These are phyloP conservation scores for Aspergillus versicolor DNA, from an alignment of 2,329 filamentous ascomycete genomes.

Conservation along the genomic window DNA sequence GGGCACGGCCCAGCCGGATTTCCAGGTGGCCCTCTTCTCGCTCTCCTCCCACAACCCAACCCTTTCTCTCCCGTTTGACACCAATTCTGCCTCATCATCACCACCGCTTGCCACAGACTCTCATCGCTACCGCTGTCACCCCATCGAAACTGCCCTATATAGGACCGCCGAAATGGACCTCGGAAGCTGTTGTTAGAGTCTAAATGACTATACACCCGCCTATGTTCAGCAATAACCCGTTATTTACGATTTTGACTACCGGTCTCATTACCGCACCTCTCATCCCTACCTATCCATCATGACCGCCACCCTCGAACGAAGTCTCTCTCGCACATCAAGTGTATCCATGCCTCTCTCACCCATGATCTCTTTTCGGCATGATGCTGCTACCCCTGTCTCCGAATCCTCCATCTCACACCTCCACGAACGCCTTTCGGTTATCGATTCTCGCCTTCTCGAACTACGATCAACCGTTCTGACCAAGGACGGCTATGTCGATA, in stretches of 20 bases:
- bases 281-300: slow-evolving; percentile 21
- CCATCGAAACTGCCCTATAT: slow-evolving; percentile 8
- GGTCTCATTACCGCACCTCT: not conserved
- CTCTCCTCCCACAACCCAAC: not conserved
- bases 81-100: slow-evolving; percentile 8
- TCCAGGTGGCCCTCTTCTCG: not conserved
- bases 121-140: not conserved
- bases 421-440: slow-evolving; percentile 39
- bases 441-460: slow-evolving; percentile 39
- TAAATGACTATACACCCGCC: slow-evolving; percentile 4
- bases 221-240: not conserved
- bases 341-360: slow-evolving; percentile 38
- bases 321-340: slow-evolving; percentile 38
- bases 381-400: slow-evolving; percentile 35
- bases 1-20: not conserved
- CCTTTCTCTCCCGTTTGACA: not conserved
- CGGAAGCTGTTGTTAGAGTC: slow-evolving; percentile 2
- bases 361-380: slow-evolving; percentile 33
- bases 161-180: slow-evolving; percentile 17
- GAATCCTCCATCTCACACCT: slow-evolving; percentile 37
- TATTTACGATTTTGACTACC: not conserved
- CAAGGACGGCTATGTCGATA: slow-evolving; percentile 40
- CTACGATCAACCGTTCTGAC: slow-evolving; percentile 39
- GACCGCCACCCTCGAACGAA: slow-evolving; percentile 37
- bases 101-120: slow-evolving; percentile 3